These are phyloP conservation scores for Didymosphaeria variabile DNA, from an alignment of 2,329 filamentous ascomycete genomes.

Conservation along the genomic window DNA sequence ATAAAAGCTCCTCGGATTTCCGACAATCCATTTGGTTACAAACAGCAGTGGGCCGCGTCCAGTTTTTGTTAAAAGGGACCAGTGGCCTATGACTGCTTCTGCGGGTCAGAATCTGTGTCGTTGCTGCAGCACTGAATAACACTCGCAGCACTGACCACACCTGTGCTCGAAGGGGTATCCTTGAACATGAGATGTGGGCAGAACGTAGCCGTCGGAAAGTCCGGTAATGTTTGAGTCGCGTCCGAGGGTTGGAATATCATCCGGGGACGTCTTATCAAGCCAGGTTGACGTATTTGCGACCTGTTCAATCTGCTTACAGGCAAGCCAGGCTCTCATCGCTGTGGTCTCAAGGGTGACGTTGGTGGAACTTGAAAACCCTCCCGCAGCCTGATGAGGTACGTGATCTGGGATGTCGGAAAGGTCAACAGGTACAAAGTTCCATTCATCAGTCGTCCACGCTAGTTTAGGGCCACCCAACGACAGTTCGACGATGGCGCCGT, in stretches of 20 bases:
- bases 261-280: too few species aligned
- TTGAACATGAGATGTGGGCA: constrained; percentile 10
- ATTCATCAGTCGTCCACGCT: constrained; percentile 26
- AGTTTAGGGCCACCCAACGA: constrained; percentile 24
- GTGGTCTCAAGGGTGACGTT: constrained; percentile 24
- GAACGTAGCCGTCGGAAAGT: too few species aligned
- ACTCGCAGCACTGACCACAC: too few species aligned
- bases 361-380: too few species aligned
- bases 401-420: too few species aligned
- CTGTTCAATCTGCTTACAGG: constrained; percentile 21
- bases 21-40: constrained; percentile 23
- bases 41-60: constrained; percentile 20
- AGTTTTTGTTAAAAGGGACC: constrained; percentile 22
- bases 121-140: constrained; percentile 26
- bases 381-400: too few species aligned
- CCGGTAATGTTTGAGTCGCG: too few species aligned
- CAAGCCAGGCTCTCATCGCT: constrained; percentile 21
- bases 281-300: too few species aligned
- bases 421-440: constrained; percentile 26
- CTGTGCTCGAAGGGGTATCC: constrained; percentile 14
- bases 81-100: constrained; percentile 23
- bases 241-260: too few species aligned
- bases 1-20: too few species aligned
- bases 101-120: constrained; percentile 13
- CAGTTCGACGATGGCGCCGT: constrained; percentile 21